A percentile compares a stretch with the other conserved stretches of the same genome.
Conservation (phyloP, 169 alveolate genomes). For the Eimeria nieschulzi region DNA sequence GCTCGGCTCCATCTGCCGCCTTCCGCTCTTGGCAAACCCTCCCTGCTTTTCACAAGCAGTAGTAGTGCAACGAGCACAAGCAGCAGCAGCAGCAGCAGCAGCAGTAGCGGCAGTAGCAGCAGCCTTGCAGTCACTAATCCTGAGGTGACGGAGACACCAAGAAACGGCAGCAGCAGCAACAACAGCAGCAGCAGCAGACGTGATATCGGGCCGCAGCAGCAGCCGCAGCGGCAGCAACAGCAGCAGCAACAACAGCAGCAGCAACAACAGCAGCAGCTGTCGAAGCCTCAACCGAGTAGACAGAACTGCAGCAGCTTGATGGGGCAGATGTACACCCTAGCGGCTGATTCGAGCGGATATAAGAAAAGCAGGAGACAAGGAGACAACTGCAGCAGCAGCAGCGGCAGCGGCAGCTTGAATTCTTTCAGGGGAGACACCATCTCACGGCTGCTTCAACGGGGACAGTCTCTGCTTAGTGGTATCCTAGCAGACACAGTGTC, state of each 20-base stretch:
- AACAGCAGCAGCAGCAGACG: slow-evolving; percentile 18
- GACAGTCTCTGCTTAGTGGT: neutral
- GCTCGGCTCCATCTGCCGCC: too few species aligned
- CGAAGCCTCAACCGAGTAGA: too few species aligned
- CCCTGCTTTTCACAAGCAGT: neutral
- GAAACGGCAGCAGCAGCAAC: slow-evolving; percentile 11
- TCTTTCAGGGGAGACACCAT: neutral
- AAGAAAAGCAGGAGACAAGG: too few species aligned
- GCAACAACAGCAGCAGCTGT: neutral
- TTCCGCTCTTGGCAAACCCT: too few species aligned
- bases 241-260: slow-evolving; percentile 30
- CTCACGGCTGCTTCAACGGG: slow-evolving; percentile 1
- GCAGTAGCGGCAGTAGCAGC: neutral
- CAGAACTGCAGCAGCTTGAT: too few species aligned
- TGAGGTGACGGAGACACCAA: neutral
- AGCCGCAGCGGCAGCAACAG: neutral
- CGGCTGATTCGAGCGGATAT: too few species aligned
- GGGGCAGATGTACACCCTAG: too few species aligned
- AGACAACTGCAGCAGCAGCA: slow-evolving; percentile 6
- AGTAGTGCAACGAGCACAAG: neutral
- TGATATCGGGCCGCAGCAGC: neutral
- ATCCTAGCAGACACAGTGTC: neutral
- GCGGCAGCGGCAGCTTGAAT: neutral
- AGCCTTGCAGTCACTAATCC: too few species aligned
- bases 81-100: slow-evolving; percentile 21